Evolutionary conservation across 2,329 filamentous ascomycete species (phyloP).

Genomic region (Trichoderma sp.): DNA sequence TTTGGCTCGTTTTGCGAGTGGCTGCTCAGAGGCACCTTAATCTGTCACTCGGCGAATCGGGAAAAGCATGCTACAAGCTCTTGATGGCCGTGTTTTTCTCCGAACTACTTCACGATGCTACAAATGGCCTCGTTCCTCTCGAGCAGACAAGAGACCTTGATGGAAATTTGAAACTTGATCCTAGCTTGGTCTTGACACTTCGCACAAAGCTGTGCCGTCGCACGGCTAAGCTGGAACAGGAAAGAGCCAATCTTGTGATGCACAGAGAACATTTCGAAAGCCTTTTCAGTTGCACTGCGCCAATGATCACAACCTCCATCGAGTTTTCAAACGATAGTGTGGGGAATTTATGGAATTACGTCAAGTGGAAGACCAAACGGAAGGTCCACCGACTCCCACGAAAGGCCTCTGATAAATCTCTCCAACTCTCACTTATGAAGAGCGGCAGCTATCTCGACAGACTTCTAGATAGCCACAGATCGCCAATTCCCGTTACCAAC

Average conservation of each 20-base stretch:
- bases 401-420: constrained; percentile 30
- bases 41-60: constrained; percentile 35
- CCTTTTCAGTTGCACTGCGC: neutral
- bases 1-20: constrained; percentile 20
- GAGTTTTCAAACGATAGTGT: constrained; percentile 32
- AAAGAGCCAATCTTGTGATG: constrained; percentile 47
- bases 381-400: neutral
- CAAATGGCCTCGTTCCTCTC: neutral
- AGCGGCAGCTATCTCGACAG: constrained; percentile 39
- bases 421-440: constrained; percentile 42
- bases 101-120: neutral
- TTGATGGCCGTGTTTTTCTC: constrained; percentile 14
- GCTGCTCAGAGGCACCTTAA: constrained; percentile 16
- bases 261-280: neutral
- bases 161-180: neutral
- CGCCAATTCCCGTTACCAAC: neutral
- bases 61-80: constrained; percentile 15
- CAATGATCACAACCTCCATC: neutral
- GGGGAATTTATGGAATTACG: constrained; percentile 40
- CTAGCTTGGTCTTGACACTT: neutral
- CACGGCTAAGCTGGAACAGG: constrained; percentile 30
- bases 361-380: constrained; percentile 41
- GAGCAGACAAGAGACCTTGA: too few species aligned
- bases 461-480: neutral
- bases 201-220: constrained; percentile 19